These are phyloP conservation scores for Botrytis fragariae DNA, from an alignment of 2,329 filamentous ascomycete genomes.

Conservation along the genomic window DNA sequence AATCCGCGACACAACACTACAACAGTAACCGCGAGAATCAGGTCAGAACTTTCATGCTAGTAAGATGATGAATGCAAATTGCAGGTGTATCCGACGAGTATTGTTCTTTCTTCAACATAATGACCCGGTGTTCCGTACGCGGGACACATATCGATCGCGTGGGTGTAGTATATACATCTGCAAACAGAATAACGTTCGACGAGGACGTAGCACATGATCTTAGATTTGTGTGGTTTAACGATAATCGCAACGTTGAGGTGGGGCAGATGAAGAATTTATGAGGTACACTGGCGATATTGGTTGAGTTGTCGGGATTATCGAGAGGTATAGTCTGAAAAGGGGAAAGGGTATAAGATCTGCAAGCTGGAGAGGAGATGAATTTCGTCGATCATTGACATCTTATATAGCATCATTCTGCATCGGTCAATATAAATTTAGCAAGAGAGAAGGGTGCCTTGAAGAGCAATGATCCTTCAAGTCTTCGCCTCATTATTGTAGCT, in stretches of 20 bases:
- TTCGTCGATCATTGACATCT: not conserved
- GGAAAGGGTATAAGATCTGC: not conserved
- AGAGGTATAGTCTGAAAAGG: not conserved
- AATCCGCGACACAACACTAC: not conserved
- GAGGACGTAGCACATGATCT: constrained; percentile 66
- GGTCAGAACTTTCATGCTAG: not conserved
- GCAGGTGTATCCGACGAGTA: constrained; percentile 69
- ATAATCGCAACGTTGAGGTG: not conserved
- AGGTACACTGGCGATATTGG: not conserved
- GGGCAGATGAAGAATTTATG: not conserved
- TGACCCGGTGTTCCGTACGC: constrained; percentile 62
- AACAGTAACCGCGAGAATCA: not conserved
- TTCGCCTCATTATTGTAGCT: constrained; percentile 19
- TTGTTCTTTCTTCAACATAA: constrained; percentile 59
- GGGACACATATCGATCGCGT: constrained; percentile 65
- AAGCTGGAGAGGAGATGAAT: not conserved
- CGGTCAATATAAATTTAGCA: constrained; percentile 37
- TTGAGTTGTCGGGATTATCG: not conserved
- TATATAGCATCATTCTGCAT: constrained; percentile 7
- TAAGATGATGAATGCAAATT: constrained; percentile 1
- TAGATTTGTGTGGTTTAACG: not conserved
- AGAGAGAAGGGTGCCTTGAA: constrained; percentile 12
- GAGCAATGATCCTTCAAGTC: constrained; percentile 10
- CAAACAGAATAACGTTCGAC: constrained; percentile 68
- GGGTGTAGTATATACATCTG: constrained; percentile 66